Evolutionary conservation across 768 basidiomycete species (phyloP).

Genomic region (Mycena capillaripes): DNA sequence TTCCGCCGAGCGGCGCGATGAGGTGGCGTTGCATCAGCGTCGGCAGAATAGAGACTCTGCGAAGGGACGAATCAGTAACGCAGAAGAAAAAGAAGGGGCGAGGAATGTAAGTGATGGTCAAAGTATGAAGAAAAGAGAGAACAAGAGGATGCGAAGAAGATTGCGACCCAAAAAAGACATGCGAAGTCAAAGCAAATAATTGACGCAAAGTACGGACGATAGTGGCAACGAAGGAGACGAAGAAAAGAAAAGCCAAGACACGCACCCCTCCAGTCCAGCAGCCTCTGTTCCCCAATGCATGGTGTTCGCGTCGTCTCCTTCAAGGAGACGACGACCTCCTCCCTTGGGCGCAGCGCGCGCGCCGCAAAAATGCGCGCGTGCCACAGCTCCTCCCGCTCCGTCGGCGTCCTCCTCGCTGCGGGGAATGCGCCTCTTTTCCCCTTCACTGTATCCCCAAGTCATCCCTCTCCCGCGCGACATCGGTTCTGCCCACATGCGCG

Average conservation of each 20-base stretch:
- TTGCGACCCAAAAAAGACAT: background rate
- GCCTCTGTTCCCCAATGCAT: background rate
- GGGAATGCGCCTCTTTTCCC: no score
- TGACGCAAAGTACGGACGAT: background rate
- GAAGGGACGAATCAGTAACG: background rate
- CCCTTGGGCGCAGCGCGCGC: background rate
- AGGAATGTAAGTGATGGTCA: background rate
- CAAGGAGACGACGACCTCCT: background rate
- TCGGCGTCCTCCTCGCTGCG: background rate
- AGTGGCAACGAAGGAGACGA: background rate
- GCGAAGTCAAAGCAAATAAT: background rate
- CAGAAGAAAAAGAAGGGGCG: background rate
- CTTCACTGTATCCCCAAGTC: background rate
- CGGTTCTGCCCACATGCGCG: no score
- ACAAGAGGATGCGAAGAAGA: background rate
- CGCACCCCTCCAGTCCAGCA: background rate
- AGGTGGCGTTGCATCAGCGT: conserved; percentile 63
- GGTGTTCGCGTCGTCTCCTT: background rate
- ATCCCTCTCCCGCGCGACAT: no score
- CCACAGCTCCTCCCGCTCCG: background rate
- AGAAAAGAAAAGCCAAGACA: conserved; percentile 1
- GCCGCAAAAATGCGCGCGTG: background rate
- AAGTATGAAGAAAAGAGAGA: background rate
- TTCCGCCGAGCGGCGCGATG: conserved; percentile 68
- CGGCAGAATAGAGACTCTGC: conserved; percentile 50